Percentiles rank a stretch among this genome's conserved stretches.
These are phyloP conservation scores for Meredithiella fracta DNA, from an alignment of 2,329 filamentous ascomycete genomes.

Conservation along the genomic window DNA sequence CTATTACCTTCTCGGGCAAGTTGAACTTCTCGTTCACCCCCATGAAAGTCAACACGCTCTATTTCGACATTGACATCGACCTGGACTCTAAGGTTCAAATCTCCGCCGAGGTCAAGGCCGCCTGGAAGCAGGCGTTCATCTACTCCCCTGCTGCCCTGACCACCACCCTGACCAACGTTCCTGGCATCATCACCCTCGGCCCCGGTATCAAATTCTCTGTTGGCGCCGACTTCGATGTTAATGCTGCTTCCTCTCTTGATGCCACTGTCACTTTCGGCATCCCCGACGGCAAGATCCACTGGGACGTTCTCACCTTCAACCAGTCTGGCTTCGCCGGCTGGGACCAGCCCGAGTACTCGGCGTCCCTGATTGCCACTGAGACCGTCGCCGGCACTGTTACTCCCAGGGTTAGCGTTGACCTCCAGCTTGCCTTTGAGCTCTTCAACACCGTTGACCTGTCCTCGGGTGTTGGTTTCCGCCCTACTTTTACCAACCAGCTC, in stretches of 20 bases:
- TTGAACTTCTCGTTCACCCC: conserved; percentile 17
- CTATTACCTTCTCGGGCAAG: conserved; percentile 26
- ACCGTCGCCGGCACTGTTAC: conserved; percentile 21
- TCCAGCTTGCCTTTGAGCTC: conserved; percentile 25
- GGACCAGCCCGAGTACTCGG: conserved; percentile 22
- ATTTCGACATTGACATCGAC: conserved; percentile 27
- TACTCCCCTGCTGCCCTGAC: conserved; percentile 22
- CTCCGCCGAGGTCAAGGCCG: conserved; percentile 21
- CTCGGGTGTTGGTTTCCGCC: conserved; percentile 1
- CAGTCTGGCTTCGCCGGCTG: conserved; percentile 22
- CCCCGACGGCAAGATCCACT: conserved; percentile 24
- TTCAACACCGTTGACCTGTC: conserved; percentile 2
- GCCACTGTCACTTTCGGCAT: conserved; percentile 21
- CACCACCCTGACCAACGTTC: conserved; percentile 25
- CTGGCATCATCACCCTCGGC: conserved; percentile 25
- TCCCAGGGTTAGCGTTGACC: conserved; percentile 16
- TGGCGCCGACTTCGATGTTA: conserved; percentile 23
- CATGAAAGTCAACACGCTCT: conserved; percentile 18
- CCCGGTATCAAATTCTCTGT: conserved; percentile 24
- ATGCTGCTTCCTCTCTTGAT: conserved; percentile 20
- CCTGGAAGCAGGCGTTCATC: conserved; percentile 22
- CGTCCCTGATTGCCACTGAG: conserved; percentile 21
- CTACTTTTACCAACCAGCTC: conserved; percentile 1
- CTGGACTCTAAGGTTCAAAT: conserved; percentile 24
- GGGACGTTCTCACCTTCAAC: conserved; percentile 22